Conservation (phyloP, 2,329 filamentous ascomycete species). For the Cladosporium oxysporum region DNA sequence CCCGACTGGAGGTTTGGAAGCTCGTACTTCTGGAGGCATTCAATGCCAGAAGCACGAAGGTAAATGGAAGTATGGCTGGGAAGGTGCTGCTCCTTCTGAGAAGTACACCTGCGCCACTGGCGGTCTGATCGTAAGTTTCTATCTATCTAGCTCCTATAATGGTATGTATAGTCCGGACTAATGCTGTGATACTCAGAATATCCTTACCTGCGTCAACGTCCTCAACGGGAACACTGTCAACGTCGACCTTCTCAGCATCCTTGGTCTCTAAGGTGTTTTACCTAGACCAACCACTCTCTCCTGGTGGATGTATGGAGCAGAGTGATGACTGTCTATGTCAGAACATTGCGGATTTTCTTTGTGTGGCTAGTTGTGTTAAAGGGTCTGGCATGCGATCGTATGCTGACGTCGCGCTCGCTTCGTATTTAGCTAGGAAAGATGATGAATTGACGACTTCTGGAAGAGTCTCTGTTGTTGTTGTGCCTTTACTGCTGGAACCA, state of each 20-base stretch:
- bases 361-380: no score
- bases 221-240: not conserved
- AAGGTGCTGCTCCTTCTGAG: not conserved
- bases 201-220: slow-evolving; percentile 1
- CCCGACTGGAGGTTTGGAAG: not conserved
- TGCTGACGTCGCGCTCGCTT: no score
- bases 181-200: not conserved
- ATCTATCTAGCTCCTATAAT: not conserved
- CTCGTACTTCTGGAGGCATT: not conserved
- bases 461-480: no score
- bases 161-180: not conserved
- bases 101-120: not conserved
- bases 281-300: not conserved
- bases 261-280: not conserved
- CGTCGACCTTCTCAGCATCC: not conserved
- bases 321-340: no score
- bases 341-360: no score
- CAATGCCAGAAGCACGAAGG: not conserved
- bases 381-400: no score
- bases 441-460: no score
- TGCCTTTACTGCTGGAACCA: no score
- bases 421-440: no score
- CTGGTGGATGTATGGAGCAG: no score
- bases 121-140: not conserved
- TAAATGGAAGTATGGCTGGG: slow-evolving; percentile 4